Evolutionary conservation across 139 green algal species (phyloP).

Genomic region (Chlamydomonas schloesseri): DNA sequence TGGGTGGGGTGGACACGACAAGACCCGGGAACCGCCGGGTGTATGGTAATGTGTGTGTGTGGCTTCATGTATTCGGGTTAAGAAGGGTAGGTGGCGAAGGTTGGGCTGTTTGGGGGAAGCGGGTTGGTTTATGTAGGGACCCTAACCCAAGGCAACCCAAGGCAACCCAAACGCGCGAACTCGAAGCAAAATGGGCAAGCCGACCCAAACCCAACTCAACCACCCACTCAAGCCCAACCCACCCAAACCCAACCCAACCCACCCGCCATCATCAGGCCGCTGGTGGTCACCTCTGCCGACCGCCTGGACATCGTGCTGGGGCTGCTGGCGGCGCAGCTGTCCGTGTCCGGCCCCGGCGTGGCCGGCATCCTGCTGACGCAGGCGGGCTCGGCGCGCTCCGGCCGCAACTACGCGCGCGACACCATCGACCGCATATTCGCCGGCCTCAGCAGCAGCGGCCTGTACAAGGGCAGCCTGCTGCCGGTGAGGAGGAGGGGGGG

Average conservation of each 20-base stretch:
- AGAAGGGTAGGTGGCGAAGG: too few species aligned
- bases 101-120: too few species aligned
- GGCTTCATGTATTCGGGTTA: too few species aligned
- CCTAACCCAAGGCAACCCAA: too few species aligned
- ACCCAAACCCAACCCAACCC: background rate
- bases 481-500: slow-evolving; percentile 29
- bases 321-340: slow-evolving; percentile 63
- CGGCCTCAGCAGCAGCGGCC: slow-evolving; percentile 31
- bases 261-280: slow-evolving; percentile 25
- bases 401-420: slow-evolving; percentile 44
- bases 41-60: too few species aligned
- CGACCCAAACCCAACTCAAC: too few species aligned
- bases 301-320: slow-evolving; percentile 76
- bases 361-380: slow-evolving; percentile 72
- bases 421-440: slow-evolving; percentile 53
- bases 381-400: slow-evolving; percentile 13
- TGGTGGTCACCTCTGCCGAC: slow-evolving; percentile 65
- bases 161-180: too few species aligned
- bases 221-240: background rate
- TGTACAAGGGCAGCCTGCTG: slow-evolving; percentile 58
- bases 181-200: too few species aligned
- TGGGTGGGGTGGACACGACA: too few species aligned
- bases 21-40: too few species aligned
- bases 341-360: slow-evolving; percentile 64
- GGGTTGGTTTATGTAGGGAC: too few species aligned